Percentiles rank a stretch among this genome's conserved stretches.
Conservation (phyloP, 1,284 basidiomycete genomes). For the Peniophora sp. region DNA sequence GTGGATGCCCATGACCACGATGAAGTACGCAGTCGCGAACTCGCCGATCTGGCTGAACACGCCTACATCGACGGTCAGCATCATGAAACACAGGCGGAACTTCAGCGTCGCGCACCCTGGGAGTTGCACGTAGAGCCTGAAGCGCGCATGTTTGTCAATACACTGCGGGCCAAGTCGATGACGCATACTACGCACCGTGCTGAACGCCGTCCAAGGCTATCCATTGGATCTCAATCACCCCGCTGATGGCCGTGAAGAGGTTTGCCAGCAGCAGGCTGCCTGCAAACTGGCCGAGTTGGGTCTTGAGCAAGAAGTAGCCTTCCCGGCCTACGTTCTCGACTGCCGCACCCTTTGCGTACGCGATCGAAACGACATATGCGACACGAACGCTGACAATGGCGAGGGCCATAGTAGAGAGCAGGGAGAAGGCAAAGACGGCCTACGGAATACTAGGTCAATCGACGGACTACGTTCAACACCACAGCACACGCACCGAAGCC, state of each 20-base stretch:
- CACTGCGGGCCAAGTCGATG: slow-evolving; percentile 1
- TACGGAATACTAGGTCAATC: slow-evolving; percentile 17
- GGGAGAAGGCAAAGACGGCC: slow-evolving; percentile 44
- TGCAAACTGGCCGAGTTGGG: slow-evolving; percentile 61
- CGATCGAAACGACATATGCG: slow-evolving; percentile 30
- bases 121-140: slow-evolving; percentile 33
- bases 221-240: slow-evolving; percentile 42
- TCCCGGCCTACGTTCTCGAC: slow-evolving; percentile 23
- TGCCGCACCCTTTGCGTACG: slow-evolving; percentile 12
- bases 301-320: slow-evolving; percentile 53
- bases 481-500: slow-evolving; percentile 2
- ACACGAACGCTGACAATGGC: slow-evolving; percentile 37
- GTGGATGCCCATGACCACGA: slow-evolving; percentile 56
- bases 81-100: slow-evolving; percentile 4
- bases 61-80: slow-evolving; percentile 12
- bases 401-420: slow-evolving; percentile 44
- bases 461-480: slow-evolving; percentile 6
- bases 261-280: slow-evolving; percentile 54
- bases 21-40: slow-evolving; percentile 57
- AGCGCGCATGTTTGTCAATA: neutral
- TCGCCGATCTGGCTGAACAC: slow-evolving; percentile 55
- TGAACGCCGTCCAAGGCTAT: slow-evolving; percentile 32
- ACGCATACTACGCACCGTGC: slow-evolving; percentile 32
- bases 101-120: slow-evolving; percentile 40
- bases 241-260: slow-evolving; percentile 42